Evolutionary conservation across 2,329 filamentous ascomycete species (phyloP).

Genomic region (Leptographium wingfieldii): DNA sequence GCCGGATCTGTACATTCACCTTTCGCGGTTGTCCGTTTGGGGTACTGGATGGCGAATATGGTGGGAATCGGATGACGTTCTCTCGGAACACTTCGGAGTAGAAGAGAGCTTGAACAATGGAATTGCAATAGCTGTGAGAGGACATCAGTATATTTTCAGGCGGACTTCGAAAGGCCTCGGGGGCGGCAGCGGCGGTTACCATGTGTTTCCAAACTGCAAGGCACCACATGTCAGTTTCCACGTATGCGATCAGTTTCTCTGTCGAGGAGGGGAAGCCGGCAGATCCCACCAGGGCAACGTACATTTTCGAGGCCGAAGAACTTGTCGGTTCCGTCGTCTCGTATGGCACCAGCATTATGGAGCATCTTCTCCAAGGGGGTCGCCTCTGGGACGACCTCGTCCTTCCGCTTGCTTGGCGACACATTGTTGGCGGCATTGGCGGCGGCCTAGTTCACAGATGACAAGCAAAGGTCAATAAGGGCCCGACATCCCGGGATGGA

Average conservation of each 20-base stretch:
- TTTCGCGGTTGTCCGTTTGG: slow-evolving; percentile 45
- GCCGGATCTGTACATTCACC: slow-evolving; percentile 49
- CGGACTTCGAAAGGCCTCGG: not conserved
- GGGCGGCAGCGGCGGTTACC: slow-evolving; percentile 42
- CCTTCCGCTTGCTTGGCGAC: slow-evolving; percentile 35
- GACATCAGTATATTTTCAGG: slow-evolving; percentile 7
- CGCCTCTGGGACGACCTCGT: slow-evolving; percentile 43
- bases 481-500: not conserved
- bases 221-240: slow-evolving; percentile 21
- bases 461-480: not conserved
- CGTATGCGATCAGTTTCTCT: not conserved
- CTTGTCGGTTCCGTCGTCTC: slow-evolving; percentile 86
- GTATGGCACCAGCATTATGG: slow-evolving; percentile 64
- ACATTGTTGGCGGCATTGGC: slow-evolving; percentile 29
- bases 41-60: slow-evolving; percentile 54
- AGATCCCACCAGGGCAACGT: slow-evolving; percentile 25
- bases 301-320: slow-evolving; percentile 99
- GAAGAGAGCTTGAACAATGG: slow-evolving; percentile 92
- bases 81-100: slow-evolving; percentile 91
- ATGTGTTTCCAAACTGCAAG: slow-evolving; percentile 85
- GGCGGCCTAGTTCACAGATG: slow-evolving; percentile 23
- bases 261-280: not conserved
- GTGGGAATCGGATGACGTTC: slow-evolving; percentile 83
- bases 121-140: slow-evolving; percentile 77
- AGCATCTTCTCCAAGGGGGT: slow-evolving; percentile 64